phyloP scores from a whole-genome alignment of 1,284 basidiomycete species.

The Ustilago curta region DNA sequence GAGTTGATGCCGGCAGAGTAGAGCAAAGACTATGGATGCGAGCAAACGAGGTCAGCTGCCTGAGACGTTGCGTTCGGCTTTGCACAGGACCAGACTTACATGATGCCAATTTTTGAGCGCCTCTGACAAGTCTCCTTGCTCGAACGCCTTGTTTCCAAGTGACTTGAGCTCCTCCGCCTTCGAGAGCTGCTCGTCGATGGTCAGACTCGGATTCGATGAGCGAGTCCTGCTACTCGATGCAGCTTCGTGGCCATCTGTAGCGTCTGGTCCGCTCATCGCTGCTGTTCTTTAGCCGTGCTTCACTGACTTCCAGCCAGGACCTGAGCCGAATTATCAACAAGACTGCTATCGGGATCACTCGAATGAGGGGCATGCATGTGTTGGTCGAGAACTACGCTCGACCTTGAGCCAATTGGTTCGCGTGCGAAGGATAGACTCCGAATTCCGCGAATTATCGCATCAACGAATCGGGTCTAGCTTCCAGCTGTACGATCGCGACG shows the following conservation, averaged over 20 bases:
- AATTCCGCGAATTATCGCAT: slow-evolving; percentile 1
- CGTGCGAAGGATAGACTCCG: slow-evolving; percentile 1
- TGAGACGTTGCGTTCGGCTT: neutral
- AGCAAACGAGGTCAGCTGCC: neutral
- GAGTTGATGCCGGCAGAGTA: slow-evolving; percentile 55
- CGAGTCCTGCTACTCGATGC: neutral
- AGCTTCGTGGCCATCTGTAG: neutral
- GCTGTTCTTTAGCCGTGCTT: neutral
- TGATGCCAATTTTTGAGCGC: slow-evolving; percentile 50
- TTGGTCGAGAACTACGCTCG: neutral
- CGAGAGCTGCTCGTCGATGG: slow-evolving; percentile 32
- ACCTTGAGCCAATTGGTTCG: neutral
- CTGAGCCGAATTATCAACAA: too few relatives aligned
- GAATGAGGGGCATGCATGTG: neutral
- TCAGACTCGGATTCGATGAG: slow-evolving; percentile 13
- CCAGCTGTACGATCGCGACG: too few relatives aligned
- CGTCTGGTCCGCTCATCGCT: neutral
- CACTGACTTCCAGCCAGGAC: neutral
- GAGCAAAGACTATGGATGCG: slow-evolving; percentile 32
- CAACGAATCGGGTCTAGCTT: neutral
- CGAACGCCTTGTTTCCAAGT: slow-evolving; percentile 39
- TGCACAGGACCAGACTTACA: slow-evolving; percentile 25
- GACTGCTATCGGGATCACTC: neutral
- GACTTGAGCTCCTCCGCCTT: slow-evolving; percentile 42
- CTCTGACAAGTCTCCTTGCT: slow-evolving; percentile 14